Base-by-base conservation (phyloP, 2,329 filamentous ascomycete species). In the Stagonosporopsis cucurbitacearum region DNA sequence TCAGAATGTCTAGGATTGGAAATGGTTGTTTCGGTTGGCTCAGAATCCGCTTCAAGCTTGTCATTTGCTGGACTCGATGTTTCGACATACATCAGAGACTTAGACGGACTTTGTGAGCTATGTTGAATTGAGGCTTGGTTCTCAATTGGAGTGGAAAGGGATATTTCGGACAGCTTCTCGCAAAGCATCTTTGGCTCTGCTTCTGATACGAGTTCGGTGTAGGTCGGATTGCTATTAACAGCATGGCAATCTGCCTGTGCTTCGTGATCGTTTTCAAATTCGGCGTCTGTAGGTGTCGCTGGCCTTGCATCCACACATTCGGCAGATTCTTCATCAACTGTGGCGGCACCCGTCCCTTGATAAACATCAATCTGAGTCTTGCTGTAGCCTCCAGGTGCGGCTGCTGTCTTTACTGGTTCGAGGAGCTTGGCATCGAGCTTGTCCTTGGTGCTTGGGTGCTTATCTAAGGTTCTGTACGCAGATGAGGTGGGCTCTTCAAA, bases 41-140 rank as follows among this genome's bases (percentile, higher is more conserved):
- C 81, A 2, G 84, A 74, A 7, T 79, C 81, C 50, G 84, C 81
- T 53, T 84, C 80, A 7, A 83, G 73, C 2, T 76, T 78, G 60
- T 84, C 82, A 32, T 83, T 73, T 4, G 80, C 82, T 50, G 79
- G 77, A 26, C 84, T 79, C 2, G 80, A 79, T 54, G 81, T 77
- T 59, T 81, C 78, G 25, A 75, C 65, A 7, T 70, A 70, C 64
- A 75, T 73, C 9, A 73, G 70, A 20, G 67, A 67, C 49, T 63
- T 71, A 12, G 68, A 64, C 1, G 65, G 64, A 37, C 62, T 70
- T 37, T 65, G 63, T 4, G 64, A 69, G 11, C 59, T 57, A 22
- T 65, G 62, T 37, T 68, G 60, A 42, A 56, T 67, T 8, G 68
- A 60, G 23, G 59, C 58, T 41, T 58, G 57, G 52, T 61, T 71